phyloP scores from a whole-genome alignment of 768 basidiomycete species.

The Collybia sp. region DNA sequence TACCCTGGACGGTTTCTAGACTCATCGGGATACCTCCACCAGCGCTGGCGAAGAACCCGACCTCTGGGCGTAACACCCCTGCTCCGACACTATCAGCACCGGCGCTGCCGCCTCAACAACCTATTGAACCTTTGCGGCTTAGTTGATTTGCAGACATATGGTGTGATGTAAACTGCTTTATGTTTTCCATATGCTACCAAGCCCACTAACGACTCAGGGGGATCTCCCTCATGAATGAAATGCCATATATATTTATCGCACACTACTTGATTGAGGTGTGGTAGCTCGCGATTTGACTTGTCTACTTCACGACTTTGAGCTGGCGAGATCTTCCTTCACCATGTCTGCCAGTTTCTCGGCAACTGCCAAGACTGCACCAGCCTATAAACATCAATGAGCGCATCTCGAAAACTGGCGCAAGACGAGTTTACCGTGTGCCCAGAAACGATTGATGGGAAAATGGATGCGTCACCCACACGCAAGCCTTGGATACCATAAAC shows the following conservation, averaged over 20 bases:
- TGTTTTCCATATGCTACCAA: not conserved
- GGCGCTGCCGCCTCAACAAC: constrained; percentile 37
- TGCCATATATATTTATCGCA: not conserved
- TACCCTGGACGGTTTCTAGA: constrained; percentile 79
- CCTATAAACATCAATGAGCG: constrained; percentile 8
- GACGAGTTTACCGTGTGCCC: constrained; percentile 30
- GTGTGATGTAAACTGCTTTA: constrained; percentile 5
- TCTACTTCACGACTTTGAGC: constrained; percentile 1
- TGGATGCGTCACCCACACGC: constrained; percentile 36
- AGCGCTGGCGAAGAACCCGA: constrained; percentile 43
- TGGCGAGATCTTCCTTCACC: constrained; percentile 13
- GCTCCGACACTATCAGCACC: constrained; percentile 15
- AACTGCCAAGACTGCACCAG: constrained; percentile 24
- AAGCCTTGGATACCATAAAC: constrained; percentile 40
- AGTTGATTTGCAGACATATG: constrained; percentile 17
- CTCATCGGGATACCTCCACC: constrained; percentile 77
- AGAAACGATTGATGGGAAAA: constrained; percentile 35
- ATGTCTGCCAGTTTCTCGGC: constrained; percentile 28
- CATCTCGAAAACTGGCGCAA: not conserved
- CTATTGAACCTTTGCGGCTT: constrained; percentile 38
- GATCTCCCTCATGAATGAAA: no score
- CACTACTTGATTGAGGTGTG: not conserved
- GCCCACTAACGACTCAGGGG: no score
- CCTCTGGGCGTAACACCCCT: constrained; percentile 22
- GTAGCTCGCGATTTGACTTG: no score